Base-by-base conservation (phyloP, 139 green algal genomes). In the Chlamydomonas urium region DNA sequence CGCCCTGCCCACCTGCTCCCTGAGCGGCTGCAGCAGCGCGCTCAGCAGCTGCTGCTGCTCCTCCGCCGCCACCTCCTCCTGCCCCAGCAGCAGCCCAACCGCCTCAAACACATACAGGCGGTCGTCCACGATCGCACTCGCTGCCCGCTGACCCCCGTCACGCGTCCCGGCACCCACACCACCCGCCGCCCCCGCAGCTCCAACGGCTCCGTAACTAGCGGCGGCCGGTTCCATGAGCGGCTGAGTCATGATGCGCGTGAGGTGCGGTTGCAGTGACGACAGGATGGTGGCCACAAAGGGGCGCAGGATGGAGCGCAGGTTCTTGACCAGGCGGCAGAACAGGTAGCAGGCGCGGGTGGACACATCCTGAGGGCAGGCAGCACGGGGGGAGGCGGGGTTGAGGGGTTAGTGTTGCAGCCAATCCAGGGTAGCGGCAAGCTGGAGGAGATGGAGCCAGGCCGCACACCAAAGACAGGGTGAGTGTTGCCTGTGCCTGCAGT, bases 91-190 rank as follows among this genome's bases (percentile, higher is more conserved):
- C 70, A 93, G 70, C 19, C 92, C 91, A 24, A 89, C 88, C 0
- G 90, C 88, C 71, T 97, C 92, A 79, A 94, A 97, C 35, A 88
- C 87, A 71, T 95, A 97, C 77, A 97, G 78, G 47, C 91, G 79
- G 75, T 94, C 88, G 68, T 96, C 90, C 24, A 88, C 72, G 8
- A 78, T 28, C 0, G 73, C 57, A 19, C 47, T 79, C 24, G 14
- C 35, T 33, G 38, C 36, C 10, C 45, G 58, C 74, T 29, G 66
- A 37, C 31, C 65, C 53, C 58, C 60, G 17, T 28, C 60, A 26
- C 29, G 17, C n/a, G 59, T 71, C 24, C 68, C 63, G 0, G 59
- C 58, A 26, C 53, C 45, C 57, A 69, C 72, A 17, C 58, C 72
- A 17, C 47, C 5, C 1, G 8, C 47, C 5, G 59, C 42, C 24